Evolutionary conservation across 2,329 filamentous ascomycete genomes (phyloP), one percentile per base, ranked within the genome.

Genomic region (Colletotrichum higginsianum): DNA sequence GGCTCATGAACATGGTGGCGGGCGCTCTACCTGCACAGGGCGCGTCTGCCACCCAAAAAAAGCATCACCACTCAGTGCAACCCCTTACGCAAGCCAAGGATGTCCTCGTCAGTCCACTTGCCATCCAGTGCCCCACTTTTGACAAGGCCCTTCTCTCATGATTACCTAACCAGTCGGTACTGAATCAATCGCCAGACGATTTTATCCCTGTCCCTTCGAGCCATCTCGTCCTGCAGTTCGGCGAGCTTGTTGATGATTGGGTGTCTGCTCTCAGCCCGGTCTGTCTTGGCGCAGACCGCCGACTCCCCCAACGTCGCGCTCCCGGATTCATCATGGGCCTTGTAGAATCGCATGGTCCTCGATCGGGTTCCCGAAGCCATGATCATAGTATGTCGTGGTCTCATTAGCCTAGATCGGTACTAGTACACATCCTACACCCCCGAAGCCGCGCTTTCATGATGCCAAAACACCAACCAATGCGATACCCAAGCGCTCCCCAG

Each of bases 1-100:
- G 69, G 69, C 65, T 68, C 58, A 44, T 60, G 38, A 42, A 60
- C 69, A 71, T 67, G 58, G 52, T 16, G 50, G 61, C 49, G 16
- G 40, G 23, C 30, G 46, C 30, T 56, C 52, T 60, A 44, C 68
- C 23, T 55, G 58, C 52, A 38, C 57, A 62, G 58, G 65, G 68
- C 35, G 68, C 35, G 21, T 60, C 11, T 44, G 23, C 13, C n/a
- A 47, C 40, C 35, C 8, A 38, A 38, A 35, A 64, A 72, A 55
- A 64, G 55, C 44, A 69, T 50, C 65, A 69, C 58, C 68, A 63
- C 58, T 8, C 35, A 9, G 2, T 38, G 35, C 35, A 11, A 9
- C 35, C 38, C 58, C 69, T 72, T 63, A 72, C 69, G 69, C 69
- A 72, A 64, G 69, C 69, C 69, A 69, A 72, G 69, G 58, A 60